Evolutionary conservation across 306 rosid species (phyloP), one percentile per base, ranked within the genome.

Genomic region (Quercus bicolor): DNA sequence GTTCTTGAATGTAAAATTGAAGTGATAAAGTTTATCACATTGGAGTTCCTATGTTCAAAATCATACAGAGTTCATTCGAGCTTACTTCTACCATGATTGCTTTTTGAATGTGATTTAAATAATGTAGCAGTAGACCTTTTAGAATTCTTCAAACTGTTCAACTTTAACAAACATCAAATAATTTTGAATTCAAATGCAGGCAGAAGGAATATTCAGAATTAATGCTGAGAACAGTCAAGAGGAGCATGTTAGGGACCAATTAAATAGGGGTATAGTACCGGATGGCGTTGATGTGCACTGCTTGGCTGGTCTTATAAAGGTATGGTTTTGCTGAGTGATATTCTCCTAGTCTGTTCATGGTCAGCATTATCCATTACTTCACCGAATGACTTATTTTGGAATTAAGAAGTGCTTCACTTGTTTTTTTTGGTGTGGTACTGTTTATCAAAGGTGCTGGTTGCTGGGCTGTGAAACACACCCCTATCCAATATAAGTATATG

Each of bases 191-290:
- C 84, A 57, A 79, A 74, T 82, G 76, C 85, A 95, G 97, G 98
- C 94, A n/a, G 99, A 96, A 88, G 99, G 99, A 80, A 93, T 96
- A 79, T 96, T 96, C 83, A 90, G 99, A 85, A 91, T 96, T 70
- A 91, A 89, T 76, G 98, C 92, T 70, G 99, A 89, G 77, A 93
- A 96, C 84, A 80, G 93, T 88, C 99, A 96, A 80, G 99, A 93
- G 85, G 98, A 93, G 86, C 82, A 88, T 56, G 97, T 96, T 23
- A 80, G 98, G 83, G 99, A 93, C 73, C 92, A 96, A 80, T 88
- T 96, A 68, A 96, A 91, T 79, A 78, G 93, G 73, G 99, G 99
- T 60, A 85, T 91, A 12, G 85, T 96, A 76, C 97, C 97, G 0
- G 85, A 87, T 77, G 94, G 88, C 70, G 82, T 91, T 74, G 99